Evolutionary conservation across 2,329 filamentous ascomycete species (phyloP).

Genomic region (Chalaropsis ovoidea): DNA sequence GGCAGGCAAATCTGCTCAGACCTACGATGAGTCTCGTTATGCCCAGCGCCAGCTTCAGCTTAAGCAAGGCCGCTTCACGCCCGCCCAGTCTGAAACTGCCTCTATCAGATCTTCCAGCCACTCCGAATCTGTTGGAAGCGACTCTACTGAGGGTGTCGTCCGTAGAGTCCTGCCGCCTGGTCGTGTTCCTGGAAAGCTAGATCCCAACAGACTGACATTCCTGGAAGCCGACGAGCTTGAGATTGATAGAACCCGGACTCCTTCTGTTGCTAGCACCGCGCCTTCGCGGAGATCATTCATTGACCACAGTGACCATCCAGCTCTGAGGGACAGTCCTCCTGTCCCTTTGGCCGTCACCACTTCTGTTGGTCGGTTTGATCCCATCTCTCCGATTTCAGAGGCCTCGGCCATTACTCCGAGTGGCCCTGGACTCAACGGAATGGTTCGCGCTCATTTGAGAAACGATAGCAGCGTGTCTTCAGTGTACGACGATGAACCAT

Average conservation of each 20-base stretch:
- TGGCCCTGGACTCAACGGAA: slow-evolving; percentile 57
- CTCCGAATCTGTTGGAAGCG: slow-evolving; percentile 17
- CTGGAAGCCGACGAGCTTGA: slow-evolving; percentile 37
- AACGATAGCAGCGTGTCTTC: slow-evolving; percentile 74
- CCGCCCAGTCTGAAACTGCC: slow-evolving; percentile 35
- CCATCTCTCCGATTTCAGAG: slow-evolving; percentile 47
- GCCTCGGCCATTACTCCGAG: slow-evolving; percentile 13
- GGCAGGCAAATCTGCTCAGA: slow-evolving; percentile 58
- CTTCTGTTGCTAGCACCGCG: slow-evolving; percentile 22
- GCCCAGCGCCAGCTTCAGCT: slow-evolving; percentile 72
- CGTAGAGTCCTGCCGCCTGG: slow-evolving; percentile 15
- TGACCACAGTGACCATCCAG: slow-evolving; percentile 24
- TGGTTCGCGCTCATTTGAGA: slow-evolving; percentile 77
- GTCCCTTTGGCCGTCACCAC: slow-evolving; percentile 26
- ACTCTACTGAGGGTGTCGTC: slow-evolving; percentile 1
- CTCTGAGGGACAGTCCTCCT: slow-evolving; percentile 18
- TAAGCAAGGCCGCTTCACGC: slow-evolving; percentile 61
- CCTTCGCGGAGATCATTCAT: slow-evolving; percentile 20
- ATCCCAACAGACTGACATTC: slow-evolving; percentile 33
- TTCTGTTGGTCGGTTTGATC: slow-evolving; percentile 62
- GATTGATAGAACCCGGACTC: slow-evolving; percentile 29
- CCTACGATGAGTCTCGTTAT: slow-evolving; percentile 79
- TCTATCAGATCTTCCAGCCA: slow-evolving; percentile 20
- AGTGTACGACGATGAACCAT: slow-evolving; percentile 49
- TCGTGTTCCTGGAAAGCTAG: slow-evolving; percentile 22